Conservation (phyloP, 495 filamentous ascomycete genomes). For the Cladorrhinum samala region DNA sequence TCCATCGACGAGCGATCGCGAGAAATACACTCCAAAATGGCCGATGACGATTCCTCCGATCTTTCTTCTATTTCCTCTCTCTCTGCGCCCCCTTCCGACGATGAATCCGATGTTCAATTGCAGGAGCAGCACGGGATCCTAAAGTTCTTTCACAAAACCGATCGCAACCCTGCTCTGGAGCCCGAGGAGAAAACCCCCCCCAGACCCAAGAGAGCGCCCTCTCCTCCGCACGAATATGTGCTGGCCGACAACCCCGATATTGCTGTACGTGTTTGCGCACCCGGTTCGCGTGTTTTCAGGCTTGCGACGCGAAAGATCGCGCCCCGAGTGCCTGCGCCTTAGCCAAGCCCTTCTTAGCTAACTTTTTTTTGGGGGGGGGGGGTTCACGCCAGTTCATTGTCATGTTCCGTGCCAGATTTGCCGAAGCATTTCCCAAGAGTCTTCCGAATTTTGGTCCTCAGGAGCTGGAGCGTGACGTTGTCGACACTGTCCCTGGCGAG, state of each 20-base stretch:
- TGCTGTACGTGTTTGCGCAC: conserved; percentile 57
- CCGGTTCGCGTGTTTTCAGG: conserved; percentile 23
- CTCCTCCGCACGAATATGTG: conserved; percentile 83
- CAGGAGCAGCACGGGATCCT: conserved; percentile 46
- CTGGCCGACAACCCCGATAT: conserved; percentile 83
- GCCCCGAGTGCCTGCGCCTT: conserved; percentile 24
- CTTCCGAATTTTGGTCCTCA: conserved; percentile 86
- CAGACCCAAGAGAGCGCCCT: conserved; percentile 67
- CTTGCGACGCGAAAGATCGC: conserved; percentile 36
- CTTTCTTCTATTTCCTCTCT: conserved; percentile 50
- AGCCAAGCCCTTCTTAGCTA: conserved; percentile 25
- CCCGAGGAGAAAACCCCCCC: conserved; percentile 53
- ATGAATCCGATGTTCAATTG: conserved; percentile 45
- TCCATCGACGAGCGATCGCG: conserved; percentile 14
- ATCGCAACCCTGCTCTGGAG: conserved; percentile 31
- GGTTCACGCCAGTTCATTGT: conserved; percentile 72
- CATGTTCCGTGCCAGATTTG: conserved; percentile 93
- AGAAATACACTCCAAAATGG: conserved; percentile 29
- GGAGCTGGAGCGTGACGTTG: conserved; percentile 83
- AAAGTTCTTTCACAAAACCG: conserved; percentile 52
- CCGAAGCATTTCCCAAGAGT: conserved; percentile 79
- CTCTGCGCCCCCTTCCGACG: conserved; percentile 48
- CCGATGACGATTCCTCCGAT: conserved; percentile 49
- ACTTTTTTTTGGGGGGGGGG: too few species aligned
- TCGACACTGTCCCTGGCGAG: conserved; percentile 69